Conservation (phyloP, 2,329 filamentous ascomycete genomes). For the Stachybotrys chartarum region DNA sequence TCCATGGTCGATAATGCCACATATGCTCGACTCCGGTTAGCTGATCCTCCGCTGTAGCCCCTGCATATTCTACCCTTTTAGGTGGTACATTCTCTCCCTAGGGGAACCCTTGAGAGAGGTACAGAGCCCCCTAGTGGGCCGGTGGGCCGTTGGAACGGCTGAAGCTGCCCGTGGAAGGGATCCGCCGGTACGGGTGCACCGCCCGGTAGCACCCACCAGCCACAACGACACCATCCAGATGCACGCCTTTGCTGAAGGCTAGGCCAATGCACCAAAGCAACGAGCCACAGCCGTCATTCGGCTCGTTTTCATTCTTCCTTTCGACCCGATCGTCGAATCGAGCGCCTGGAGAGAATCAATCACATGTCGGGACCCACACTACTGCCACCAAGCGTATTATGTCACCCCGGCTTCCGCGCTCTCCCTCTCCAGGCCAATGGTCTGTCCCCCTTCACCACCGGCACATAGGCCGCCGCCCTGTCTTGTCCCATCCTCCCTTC, state of each 20-base stretch:
- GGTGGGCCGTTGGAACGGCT: too few relatives aligned
- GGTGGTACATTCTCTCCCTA: neutral
- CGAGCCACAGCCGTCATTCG: neutral
- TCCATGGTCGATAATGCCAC: conserved; percentile 13
- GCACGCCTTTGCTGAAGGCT: neutral
- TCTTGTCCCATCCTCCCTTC: neutral
- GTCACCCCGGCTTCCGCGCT: neutral
- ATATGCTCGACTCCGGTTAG: conserved; percentile 14
- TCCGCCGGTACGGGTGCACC: too few relatives aligned
- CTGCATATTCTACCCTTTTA: neutral
- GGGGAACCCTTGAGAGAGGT: too few relatives aligned
- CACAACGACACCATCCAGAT: neutral
- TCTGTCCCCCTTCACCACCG: neutral
- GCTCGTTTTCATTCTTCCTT: neutral
- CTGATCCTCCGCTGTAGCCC: neutral
- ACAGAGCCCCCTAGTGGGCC: too few relatives aligned
- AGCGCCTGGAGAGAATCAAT: neutral
- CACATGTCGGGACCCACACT: neutral
- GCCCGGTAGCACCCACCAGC: neutral
- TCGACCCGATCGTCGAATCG: neutral
- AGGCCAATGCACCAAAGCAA: neutral
- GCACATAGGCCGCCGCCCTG: too few relatives aligned
- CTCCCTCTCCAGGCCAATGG: neutral
- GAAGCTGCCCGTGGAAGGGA: too few relatives aligned
- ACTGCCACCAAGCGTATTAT: neutral